Base-by-base conservation (phyloP, 768 basidiomycete species). In the Hygrophorus russula region DNA sequence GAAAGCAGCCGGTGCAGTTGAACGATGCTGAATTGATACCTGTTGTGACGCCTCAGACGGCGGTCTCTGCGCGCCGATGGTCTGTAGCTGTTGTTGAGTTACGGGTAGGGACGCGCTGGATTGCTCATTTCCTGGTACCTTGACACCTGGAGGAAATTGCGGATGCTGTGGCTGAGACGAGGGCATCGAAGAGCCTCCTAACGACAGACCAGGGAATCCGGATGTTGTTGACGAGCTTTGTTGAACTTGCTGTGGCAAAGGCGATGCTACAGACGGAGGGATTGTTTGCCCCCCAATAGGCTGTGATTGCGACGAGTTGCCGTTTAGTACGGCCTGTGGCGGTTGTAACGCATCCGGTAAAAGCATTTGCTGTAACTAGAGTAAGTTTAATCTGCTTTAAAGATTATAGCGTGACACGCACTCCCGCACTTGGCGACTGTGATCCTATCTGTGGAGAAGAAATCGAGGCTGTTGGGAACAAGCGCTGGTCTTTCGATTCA, bases 141-240 rank as follows among this genome's bases (percentile, higher is more conserved):
- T 80, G 53, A 82, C 78, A 13, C 84, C 82, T 19, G 83, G 80
- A 37, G 82, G 80, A 60, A 77, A 79, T 45, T 76, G 75, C 2
- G 73, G 75, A 19, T 42, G 45, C 8, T 18, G 37, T 37, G 50
- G 59, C 44, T 61, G 65, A 31, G 52, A 52, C 10, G 51, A 44
- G 9, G 53, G 46, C 1, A 55, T 46, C 7, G 57, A 51, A 36
- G 66, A 49, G 31, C 54, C 49, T 33, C 51, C 44, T 1, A 57
- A 52, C 14, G 51, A 35, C 5, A 53, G 47, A 39, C 35, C 31
- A 28, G 54, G 42, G 13, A 46, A 18, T 6, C 35, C 41, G 15
- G 42, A 34, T 15, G 49, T 14, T 24, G 45, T 41, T 31, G 51
- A 36, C n/a, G 36, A 29, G 49, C 44, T 48, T 28, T 67, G 67